These are phyloP conservation scores for Pythium volutum DNA, from an alignment of 352 stramenopile genomes.

Conservation along the genomic window DNA sequence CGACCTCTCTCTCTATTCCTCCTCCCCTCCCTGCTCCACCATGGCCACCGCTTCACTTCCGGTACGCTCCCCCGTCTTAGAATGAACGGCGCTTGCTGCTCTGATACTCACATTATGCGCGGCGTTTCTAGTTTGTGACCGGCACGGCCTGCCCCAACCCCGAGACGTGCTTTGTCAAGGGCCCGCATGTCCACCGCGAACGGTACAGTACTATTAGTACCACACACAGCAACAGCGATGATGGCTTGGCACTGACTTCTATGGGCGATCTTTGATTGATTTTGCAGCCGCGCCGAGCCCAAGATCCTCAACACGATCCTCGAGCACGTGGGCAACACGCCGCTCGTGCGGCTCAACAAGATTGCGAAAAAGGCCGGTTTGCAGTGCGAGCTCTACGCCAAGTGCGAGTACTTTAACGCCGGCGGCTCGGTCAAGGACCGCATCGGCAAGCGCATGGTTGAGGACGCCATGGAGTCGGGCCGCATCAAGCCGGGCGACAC, in stretches of 20 bases:
- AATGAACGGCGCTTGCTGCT: background rate
- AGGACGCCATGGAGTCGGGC: conserved; percentile 86
- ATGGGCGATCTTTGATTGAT: no score
- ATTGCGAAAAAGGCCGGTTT: conserved; percentile 70
- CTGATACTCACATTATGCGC: background rate
- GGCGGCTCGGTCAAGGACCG: conserved; percentile 88
- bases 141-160: conserved; percentile 46
- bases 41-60: conserved; percentile 34
- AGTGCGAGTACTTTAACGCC: conserved; percentile 96
- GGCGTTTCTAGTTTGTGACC: conserved; percentile 11
- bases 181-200: conserved; percentile 59
- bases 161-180: conserved; percentile 65
- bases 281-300: conserved; percentile 38
- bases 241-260: no score
- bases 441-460: conserved; percentile 84
- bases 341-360: conserved; percentile 91
- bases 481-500: conserved; percentile 89
- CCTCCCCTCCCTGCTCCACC: conserved; percentile 1
- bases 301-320: conserved; percentile 93
- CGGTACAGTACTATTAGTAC: conserved; percentile 32
- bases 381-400: conserved; percentile 88
- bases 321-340: conserved; percentile 92
- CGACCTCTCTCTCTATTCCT: background rate
- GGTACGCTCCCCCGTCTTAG: conserved; percentile 8
- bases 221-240: no score